These are phyloP conservation scores for Medicago arabica DNA, from an alignment of 306 rosid genomes.

Conservation along the genomic window DNA sequence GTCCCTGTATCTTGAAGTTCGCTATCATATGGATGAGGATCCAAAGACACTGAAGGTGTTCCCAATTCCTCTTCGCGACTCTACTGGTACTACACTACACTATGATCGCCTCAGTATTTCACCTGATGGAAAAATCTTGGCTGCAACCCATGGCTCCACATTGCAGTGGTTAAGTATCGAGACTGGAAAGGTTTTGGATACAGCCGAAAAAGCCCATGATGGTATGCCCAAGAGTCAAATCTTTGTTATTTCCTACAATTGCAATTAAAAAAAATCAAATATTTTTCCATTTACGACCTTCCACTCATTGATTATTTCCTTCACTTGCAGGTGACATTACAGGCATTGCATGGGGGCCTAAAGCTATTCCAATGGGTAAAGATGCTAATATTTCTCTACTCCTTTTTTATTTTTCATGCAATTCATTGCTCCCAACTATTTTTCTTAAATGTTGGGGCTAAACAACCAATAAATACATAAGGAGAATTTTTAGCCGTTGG, in stretches of 20 bases:
- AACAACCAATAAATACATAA: neutral
- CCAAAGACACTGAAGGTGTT: slow-evolving; percentile 92
- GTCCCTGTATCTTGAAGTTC: slow-evolving; percentile 60
- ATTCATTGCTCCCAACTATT: neutral
- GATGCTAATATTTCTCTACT: slow-evolving; percentile 30
- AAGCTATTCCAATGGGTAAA: slow-evolving; percentile 69
- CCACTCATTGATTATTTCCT: slow-evolving; percentile 27
- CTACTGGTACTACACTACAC: slow-evolving; percentile 63
- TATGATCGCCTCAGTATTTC: slow-evolving; percentile 87
- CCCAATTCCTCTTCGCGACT: slow-evolving; percentile 81
- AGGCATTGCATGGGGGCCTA: slow-evolving; percentile 87
- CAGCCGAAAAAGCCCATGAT: slow-evolving; percentile 95
- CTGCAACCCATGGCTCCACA: slow-evolving; percentile 85
- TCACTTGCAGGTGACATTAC: slow-evolving; percentile 81
- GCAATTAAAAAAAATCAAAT: slow-evolving; percentile 9
- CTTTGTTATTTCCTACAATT: slow-evolving; percentile 6
- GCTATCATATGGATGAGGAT: slow-evolving; percentile 95
- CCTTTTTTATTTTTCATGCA: neutral
- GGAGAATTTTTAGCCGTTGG: too few species aligned
- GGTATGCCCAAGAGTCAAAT: slow-evolving; percentile 54
- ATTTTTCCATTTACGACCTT: slow-evolving; percentile 22
- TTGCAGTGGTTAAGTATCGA: slow-evolving; percentile 90
- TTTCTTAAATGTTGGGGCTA: neutral
- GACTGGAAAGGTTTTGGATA: slow-evolving; percentile 87
- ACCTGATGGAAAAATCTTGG: slow-evolving; percentile 83